Conservation (phyloP, 176 grass and related monocot species). For the Rhipidocladum racemiflorum region DNA sequence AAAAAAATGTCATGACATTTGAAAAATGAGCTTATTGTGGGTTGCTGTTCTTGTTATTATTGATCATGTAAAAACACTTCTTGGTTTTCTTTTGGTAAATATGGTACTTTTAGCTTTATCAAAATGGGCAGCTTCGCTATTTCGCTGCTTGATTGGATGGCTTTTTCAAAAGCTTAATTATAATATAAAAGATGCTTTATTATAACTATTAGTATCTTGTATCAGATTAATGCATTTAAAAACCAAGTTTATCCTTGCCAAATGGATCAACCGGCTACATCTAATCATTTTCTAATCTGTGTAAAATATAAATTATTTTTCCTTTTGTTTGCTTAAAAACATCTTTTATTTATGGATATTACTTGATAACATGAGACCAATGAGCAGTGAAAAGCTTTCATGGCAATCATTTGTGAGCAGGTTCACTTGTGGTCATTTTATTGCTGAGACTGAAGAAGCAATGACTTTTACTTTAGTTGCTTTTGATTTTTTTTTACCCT, state of each 20-base stretch:
- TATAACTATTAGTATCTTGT: neutral
- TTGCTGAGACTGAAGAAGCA: neutral
- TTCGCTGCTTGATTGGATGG: neutral
- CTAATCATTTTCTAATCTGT: neutral
- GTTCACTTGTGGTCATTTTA: slow-evolving; percentile 13
- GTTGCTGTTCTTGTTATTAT: neutral
- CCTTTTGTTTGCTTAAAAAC: neutral
- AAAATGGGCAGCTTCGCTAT: neutral
- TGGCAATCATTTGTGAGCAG: neutral
- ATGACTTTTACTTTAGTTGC: neutral
- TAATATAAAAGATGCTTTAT: neutral
- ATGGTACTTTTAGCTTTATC: neutral
- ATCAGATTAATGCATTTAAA: neutral
- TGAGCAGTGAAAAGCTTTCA: neutral
- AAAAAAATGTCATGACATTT: neutral
- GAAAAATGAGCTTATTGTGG: neutral
- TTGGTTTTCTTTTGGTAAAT: neutral
- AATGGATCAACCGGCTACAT: neutral
- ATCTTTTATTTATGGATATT: neutral
- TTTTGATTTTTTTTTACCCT: slow-evolving; percentile 1
- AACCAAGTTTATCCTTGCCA: neutral
- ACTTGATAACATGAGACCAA: neutral
- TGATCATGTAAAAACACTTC: neutral
- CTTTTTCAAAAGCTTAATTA: neutral
- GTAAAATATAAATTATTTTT: neutral